Evolutionary conservation across 1,139 yeast species (phyloP), one percentile per base, ranked within the genome.

Genomic region (Hemisphaericaspora subhashii): DNA sequence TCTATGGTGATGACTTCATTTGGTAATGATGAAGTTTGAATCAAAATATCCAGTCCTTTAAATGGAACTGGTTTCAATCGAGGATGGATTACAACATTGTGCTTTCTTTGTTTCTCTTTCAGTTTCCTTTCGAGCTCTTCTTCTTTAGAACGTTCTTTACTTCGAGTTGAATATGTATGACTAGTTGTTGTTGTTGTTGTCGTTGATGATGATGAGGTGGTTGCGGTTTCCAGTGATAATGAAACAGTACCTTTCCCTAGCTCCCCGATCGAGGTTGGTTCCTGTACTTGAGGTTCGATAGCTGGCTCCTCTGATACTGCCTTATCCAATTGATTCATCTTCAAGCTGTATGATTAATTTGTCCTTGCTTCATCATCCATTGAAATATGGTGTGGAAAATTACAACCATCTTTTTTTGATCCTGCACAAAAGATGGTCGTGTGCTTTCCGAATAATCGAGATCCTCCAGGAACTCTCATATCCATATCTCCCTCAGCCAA

Each of bases 31-130:
- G 36, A 44, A 3, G 46, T 47, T 2, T 43, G 24, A 7, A 35
- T 32, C 9, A 41, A 40, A 33, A 69, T 50, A 46, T 72, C 78
- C 41, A 48, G 58, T 3, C 54, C 44, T 40, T 65, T 67, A 45
- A 66, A 74, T 1, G 71, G 64, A 12, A 70, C 64, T 1, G 81
- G 80, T 40, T 72, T 71, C 36, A 73, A 58, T 22, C 79, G 60
- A 12, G 77, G 76, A 18, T 67, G 68, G 1, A 70, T 64, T 1
- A 67, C 49, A 9, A 64, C 67, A 37, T 65, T 67, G 35, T 58
- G 57, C 31, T 53, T 46, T 32, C 50, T 50, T 42, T 60, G 66
- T 41, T 58, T 62, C 25, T 54, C 45, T 20, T 53, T 45, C 21
- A 60, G 51, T 33, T 48, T 39, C 28, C 39, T 21, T 32, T 46